Base-by-base conservation (phyloP, 495 filamentous ascomycete genomes). In the Hypoxylon fragiforme region DNA sequence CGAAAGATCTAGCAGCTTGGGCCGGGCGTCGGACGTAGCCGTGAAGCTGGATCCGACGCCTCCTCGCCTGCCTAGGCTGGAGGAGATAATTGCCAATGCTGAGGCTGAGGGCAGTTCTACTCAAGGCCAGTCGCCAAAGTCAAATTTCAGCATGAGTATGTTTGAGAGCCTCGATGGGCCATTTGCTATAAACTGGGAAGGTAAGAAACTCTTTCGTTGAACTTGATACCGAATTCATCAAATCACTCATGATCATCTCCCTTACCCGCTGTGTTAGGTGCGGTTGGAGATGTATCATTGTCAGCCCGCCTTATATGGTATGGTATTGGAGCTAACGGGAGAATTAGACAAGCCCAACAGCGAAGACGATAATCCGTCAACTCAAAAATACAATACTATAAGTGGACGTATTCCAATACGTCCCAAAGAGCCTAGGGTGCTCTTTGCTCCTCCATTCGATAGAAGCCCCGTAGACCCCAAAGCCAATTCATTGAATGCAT, bases 21-120 rank as follows among this genome's bases (percentile, higher is more conserved):
- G 45, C 7, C 51, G 16, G 7, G 2, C 35, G 45, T 64, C 55
- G 9, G 36, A 54, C 9, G 21, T 20, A 22, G 28, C 41, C 2
- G 41, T 38, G 5, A 38, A 26, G 15, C 30, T 16, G 3, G 24
- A 39, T n/a, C 43, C 61, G 7, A 30, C 32, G n/a, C n/a, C n/a
- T 28, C 64, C 64, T 41, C 46, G 31, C 11, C 36, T 67, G 16
- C 61, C 61, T 14, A 44, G 30, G 5, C 26, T 67, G 11, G 57
- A 60, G 7, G 48, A 42, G 35, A 51, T 61, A 21, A 42, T 55
- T 12, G 22, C 46, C 9, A 30, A 50, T 15, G 36, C 28, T 7
- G 30, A 20, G 40, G 13, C 11, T 2, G 22, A 21, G 2, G 31
- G 22, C 15, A 12, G 2, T 9, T 42, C 35, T 7, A 7, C 11